A percentile compares a stretch with the other conserved stretches of the same genome.
phyloP scores from a whole-genome alignment of 345 rosid species.

The Aquilaria yunnanensis region DNA sequence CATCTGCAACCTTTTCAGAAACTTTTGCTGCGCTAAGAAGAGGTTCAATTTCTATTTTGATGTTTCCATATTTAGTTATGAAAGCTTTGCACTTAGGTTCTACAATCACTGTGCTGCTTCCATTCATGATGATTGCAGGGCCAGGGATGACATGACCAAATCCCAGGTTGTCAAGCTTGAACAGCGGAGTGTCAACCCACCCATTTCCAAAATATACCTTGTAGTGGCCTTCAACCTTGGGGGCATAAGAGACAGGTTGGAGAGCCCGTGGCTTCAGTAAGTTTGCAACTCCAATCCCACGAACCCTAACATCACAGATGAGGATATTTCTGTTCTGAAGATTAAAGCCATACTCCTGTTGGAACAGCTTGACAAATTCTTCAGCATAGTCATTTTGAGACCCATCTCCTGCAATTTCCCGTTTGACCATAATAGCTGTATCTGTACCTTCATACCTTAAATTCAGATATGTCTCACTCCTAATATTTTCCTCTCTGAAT shows the following conservation, averaged over 20 bases:
- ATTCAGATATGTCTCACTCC: constrained; percentile 72
- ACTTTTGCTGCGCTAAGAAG: constrained; percentile 29
- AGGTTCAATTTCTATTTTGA: constrained; percentile 65
- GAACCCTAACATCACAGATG: constrained; percentile 86
- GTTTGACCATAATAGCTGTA: constrained; percentile 93
- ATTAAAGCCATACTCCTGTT: constrained; percentile 90
- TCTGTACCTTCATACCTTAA: constrained; percentile 96
- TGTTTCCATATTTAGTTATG: constrained; percentile 86
- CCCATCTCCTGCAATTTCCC: constrained; percentile 34
- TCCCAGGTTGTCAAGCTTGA: constrained; percentile 75
- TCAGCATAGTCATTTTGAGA: constrained; percentile 49
- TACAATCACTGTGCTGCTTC: constrained; percentile 89
- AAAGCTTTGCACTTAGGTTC: constrained; percentile 81
- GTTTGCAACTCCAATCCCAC: constrained; percentile 83
- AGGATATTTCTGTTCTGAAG: constrained; percentile 71
- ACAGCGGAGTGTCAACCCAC: constrained; percentile 70
- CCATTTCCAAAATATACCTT: constrained; percentile 69
- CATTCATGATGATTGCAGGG: constrained; percentile 95
- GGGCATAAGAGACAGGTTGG: constrained; percentile 40
- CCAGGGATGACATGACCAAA: constrained; percentile 61
- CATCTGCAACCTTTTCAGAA: constrained; percentile 79
- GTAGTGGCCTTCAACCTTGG: constrained; percentile 53
- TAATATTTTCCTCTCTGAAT: constrained; percentile 55
- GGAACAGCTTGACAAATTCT: constrained; percentile 76
- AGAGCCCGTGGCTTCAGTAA: constrained; percentile 68